phyloP scores from a whole-genome alignment of 202 grass and related monocot species.

The Eragrostis tef region DNA sequence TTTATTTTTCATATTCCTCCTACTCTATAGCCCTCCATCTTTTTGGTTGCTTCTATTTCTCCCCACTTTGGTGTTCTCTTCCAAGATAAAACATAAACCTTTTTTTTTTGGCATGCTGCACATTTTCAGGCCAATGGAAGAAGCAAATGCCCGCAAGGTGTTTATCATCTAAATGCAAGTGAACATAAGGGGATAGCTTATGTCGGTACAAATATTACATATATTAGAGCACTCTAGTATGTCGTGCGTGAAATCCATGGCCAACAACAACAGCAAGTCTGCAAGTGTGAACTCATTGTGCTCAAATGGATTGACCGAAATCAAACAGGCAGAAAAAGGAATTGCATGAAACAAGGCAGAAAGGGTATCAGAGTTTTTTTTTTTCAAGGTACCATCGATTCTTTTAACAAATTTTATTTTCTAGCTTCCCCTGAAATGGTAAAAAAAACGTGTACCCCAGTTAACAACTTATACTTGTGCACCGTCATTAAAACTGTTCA shows the following conservation, averaged over 20 bases:
- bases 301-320: background rate
- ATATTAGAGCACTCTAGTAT: background rate
- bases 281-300: background rate
- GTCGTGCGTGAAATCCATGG: background rate
- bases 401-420: too few species aligned
- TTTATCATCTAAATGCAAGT: background rate
- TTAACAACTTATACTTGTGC: background rate
- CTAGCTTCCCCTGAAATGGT: too few species aligned
- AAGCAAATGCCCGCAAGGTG: background rate
- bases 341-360: too few species aligned
- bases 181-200: background rate
- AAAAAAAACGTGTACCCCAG: too few species aligned
- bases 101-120: background rate
- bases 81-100: background rate
- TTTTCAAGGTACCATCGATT: too few species aligned
- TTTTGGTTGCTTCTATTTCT: background rate
- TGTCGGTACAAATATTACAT: too few species aligned
- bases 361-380: too few species aligned
- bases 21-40: background rate
- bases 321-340: background rate
- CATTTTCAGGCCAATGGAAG: background rate
- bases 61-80: background rate
- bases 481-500: background rate
- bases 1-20: background rate
- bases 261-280: background rate